Evolutionary conservation across 148 eudicot genomes (phyloP), one percentile per base, ranked within the genome.

Genomic region (Chenopodium quinoa): DNA sequence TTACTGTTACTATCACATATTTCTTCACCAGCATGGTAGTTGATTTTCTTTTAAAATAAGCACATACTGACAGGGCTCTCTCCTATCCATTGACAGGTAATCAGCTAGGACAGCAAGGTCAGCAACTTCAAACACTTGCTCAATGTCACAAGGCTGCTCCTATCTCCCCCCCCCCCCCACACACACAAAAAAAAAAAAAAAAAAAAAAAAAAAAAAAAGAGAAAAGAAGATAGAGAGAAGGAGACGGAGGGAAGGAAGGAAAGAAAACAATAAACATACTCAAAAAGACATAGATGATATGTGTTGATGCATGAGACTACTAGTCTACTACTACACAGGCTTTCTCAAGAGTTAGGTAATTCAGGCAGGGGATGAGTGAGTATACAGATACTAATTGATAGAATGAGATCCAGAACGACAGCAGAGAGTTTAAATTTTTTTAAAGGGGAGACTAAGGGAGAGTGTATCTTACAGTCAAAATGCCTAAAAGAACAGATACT

Each of bases 401-500:
- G 23, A 3, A 37, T 71, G 1, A 52, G 1, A 47, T 3, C 44
- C 4, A 58, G 31, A 73, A 47, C 8, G 64, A 37, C 6, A 40
- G 37, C 0, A 14, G 47, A 12, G 22, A 62, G 10, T 17, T 31
- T 31, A 13, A 19, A 58, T 37, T 7, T 60, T 12, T 25, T 12
- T 34, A 13, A n/a, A 17, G 47, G 1, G 9, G 19, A 73, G 66
- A 34, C 10, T 25, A 19, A 82, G 56, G 67, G 68, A 82, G 13
- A 63, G 64, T n/a, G 60, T 29, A 82, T 46, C 87, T 83, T 83
- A 85, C 89, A 78, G 78, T 75, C 48, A 87, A 68, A 71, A 85
- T 87, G 78, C 89, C 85, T 75, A 85, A 31, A 71, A 85, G 80
- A 87, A 83, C 87, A 76, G 89, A 85, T 48, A 65, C 31, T 22